These are phyloP conservation scores for Aspergillus heteromorphus DNA, from an alignment of 495 filamentous ascomycete genomes.

Conservation along the genomic window DNA sequence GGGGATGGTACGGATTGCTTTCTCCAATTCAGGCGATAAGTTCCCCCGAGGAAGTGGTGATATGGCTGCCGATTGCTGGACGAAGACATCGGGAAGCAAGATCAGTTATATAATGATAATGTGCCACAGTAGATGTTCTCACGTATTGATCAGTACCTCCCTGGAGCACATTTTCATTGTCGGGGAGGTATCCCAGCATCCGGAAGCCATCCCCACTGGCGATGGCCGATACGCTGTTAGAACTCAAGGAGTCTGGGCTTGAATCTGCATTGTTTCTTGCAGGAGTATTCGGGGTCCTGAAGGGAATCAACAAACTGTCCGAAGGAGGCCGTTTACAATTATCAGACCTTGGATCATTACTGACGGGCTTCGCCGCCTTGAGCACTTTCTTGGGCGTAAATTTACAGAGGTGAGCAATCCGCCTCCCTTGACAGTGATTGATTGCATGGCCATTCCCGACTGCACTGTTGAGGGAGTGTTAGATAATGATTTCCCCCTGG, in stretches of 20 bases:
- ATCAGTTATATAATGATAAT: not conserved
- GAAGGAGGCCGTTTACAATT: not conserved
- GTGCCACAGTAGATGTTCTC: not conserved
- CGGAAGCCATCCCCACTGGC: conserved; percentile 18
- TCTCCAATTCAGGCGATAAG: conserved; percentile 19
- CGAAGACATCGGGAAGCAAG: not conserved
- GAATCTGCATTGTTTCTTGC: not conserved
- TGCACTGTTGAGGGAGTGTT: conserved; percentile 21
- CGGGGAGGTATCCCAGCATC: conserved; percentile 23
- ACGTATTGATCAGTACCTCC: conserved; percentile 10
- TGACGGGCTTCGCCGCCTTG: conserved; percentile 1
- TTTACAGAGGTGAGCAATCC: conserved; percentile 28
- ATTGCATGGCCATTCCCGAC: conserved; percentile 32
- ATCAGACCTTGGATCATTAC: conserved; percentile 12
- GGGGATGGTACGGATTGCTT: conserved; percentile 19
- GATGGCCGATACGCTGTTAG: not conserved
- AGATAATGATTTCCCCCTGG: not conserved
- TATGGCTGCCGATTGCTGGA: not conserved
- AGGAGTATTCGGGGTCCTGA: not conserved
- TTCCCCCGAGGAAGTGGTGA: not conserved
- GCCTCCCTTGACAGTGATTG: conserved; percentile 30
- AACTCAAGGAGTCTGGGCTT: not conserved
- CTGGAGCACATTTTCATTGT: conserved; percentile 8
- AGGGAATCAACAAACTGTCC: not conserved
- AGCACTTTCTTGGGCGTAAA: conserved; percentile 13